These are phyloP conservation scores for Mitragyna speciosa DNA, from an alignment of 257 asterid species.

Conservation along the genomic window DNA sequence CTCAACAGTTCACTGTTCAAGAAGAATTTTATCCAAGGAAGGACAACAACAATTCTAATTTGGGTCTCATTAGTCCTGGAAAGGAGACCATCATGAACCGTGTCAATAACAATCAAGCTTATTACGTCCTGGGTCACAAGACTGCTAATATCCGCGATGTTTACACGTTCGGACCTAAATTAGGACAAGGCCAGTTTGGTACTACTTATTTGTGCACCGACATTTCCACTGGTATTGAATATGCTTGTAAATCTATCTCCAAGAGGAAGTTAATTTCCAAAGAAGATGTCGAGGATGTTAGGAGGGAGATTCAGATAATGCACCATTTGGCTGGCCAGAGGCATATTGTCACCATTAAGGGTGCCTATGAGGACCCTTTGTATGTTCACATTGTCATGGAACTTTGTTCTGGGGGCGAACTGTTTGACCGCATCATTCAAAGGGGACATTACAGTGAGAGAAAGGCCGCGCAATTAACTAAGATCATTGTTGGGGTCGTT, in stretches of 20 bases:
- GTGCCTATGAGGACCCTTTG: slow-evolving; percentile 81
- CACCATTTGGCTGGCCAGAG: slow-evolving; percentile 90
- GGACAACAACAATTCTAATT: background rate
- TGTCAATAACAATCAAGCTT: slow-evolving; percentile 49
- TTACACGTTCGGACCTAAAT: slow-evolving; percentile 70
- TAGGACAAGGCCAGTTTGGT: slow-evolving; percentile 94
- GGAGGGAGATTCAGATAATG: slow-evolving; percentile 98
- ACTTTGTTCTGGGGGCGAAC: slow-evolving; percentile 84
- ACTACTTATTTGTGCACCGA: slow-evolving; percentile 79
- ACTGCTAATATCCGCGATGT: slow-evolving; percentile 78
- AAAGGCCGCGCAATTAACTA: slow-evolving; percentile 85
- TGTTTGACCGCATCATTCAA: slow-evolving; percentile 86
- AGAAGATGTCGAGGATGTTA: slow-evolving; percentile 87
- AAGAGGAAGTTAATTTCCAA: slow-evolving; percentile 83
- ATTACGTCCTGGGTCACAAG: slow-evolving; percentile 68
- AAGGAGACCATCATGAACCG: slow-evolving; percentile 68
- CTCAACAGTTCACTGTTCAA: slow-evolving; percentile 40
- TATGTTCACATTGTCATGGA: slow-evolving; percentile 97
- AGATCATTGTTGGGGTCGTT: slow-evolving; percentile 86
- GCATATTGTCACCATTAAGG: slow-evolving; percentile 83
- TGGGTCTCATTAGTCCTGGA: slow-evolving; percentile 38
- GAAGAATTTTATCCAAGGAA: slow-evolving; percentile 36
- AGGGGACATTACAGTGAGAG: slow-evolving; percentile 92
- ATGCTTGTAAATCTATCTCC: slow-evolving; percentile 86
- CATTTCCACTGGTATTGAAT: slow-evolving; percentile 51